These are phyloP conservation scores for Zostera marina DNA, from an alignment of 116 monocot genomes.

Conservation along the genomic window DNA sequence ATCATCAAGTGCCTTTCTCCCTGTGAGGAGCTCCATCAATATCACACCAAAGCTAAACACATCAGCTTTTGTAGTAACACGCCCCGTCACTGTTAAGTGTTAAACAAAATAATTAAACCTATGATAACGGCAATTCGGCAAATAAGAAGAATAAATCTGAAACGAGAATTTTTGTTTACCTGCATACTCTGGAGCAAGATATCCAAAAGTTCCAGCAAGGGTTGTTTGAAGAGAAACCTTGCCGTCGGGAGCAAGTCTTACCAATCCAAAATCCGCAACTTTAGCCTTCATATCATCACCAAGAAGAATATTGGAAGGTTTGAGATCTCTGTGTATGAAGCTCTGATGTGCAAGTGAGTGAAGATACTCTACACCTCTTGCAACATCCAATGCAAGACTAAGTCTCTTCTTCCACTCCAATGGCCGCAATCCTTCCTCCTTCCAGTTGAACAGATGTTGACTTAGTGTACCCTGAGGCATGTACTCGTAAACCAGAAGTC, in stretches of 20 bases:
- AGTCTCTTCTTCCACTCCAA: slow-evolving; percentile 15
- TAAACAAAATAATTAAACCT: no score
- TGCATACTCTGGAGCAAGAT: slow-evolving; percentile 85
- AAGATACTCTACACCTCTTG: slow-evolving; percentile 21
- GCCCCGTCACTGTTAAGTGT: slow-evolving; percentile 30
- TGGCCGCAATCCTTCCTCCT: slow-evolving; percentile 7
- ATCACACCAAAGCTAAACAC: slow-evolving; percentile 48
- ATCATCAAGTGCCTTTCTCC: slow-evolving; percentile 32
- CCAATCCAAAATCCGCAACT: slow-evolving; percentile 56
- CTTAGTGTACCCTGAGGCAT: slow-evolving; percentile 69
- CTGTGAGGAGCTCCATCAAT: slow-evolving; percentile 38
- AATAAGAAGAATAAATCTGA: neutral
- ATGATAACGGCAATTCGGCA: neutral
- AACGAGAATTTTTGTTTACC: slow-evolving; percentile 14
- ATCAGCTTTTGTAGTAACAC: slow-evolving; percentile 41
- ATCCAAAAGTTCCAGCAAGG: slow-evolving; percentile 75
- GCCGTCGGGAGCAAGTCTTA: slow-evolving; percentile 57
- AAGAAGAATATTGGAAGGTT: slow-evolving; percentile 21
- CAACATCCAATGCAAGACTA: slow-evolving; percentile 19
- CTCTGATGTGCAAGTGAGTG: slow-evolving; percentile 21
- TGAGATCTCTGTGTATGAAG: slow-evolving; percentile 23
- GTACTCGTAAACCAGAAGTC: slow-evolving; percentile 58
- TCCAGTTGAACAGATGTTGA: slow-evolving; percentile 8
- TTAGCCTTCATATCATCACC: slow-evolving; percentile 22
- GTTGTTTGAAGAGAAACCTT: slow-evolving; percentile 50